Evolutionary conservation across 2,329 filamentous ascomycete species (phyloP), one percentile per base, ranked within the genome.

Genomic region (Cladobotryum mycophilum): DNA sequence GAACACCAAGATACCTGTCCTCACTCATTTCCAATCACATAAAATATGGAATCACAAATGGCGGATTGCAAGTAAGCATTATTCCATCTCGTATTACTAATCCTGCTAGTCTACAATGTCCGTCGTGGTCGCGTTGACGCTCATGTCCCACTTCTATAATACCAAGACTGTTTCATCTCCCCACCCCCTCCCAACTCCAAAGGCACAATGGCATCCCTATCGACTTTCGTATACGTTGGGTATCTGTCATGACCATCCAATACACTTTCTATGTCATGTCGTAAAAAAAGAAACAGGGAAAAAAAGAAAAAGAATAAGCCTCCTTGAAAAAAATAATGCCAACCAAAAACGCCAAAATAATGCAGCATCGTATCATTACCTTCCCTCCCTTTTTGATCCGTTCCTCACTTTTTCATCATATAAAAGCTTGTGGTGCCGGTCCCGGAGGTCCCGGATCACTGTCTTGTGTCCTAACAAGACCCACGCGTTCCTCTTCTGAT

Each of bases 401-500:
- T 12, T 38, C 36, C 14, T 38, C 36, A 38, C 11, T 38, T n/a
- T n/a, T 38, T 38, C 9, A 30, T 38, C 12, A 38, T 38, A 38
- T 14, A 38, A 38, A 38, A 17, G 36, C 36, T n/a, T 38, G 36
- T n/a, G 37, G 37, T 34, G 46, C 12, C 6, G 37, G 37, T 18
- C n/a, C 17, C 12, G n/a, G n/a, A 14, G 14, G 14, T 11, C 33
- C 22, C 30, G 38, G 40, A 20, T 36, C 50, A 11, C 41, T 41
- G 3, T 34, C 37, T 17, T 87, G 86, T n/a, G 13, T 40, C 58
- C 85, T 86, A n/a, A 95, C 89, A 4, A 96, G 78, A 0, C 89
- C 90, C 6, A 92, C 68, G 15, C 81, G 76, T 68, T 95, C 90
- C 69, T 96, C 90, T 64, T 95, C 90, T 0, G 87, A 91, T 2